Evolutionary conservation across 1,284 basidiomycete species (phyloP).

Genomic region (Leccinum subrobustum): DNA sequence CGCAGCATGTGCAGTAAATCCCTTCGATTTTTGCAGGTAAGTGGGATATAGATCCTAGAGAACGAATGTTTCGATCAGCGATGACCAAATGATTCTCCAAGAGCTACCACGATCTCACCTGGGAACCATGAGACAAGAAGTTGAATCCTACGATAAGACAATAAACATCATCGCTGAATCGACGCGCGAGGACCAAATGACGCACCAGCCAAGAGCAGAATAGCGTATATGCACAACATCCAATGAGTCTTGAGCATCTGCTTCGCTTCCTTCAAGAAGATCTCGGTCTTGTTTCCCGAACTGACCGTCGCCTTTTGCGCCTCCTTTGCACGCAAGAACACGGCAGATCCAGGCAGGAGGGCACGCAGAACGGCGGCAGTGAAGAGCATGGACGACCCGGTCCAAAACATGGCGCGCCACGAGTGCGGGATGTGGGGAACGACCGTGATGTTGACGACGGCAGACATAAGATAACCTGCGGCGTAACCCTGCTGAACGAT

Average conservation of each 20-base stretch:
- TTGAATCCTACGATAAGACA: slow-evolving; percentile 67
- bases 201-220: slow-evolving; percentile 76
- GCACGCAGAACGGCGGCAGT: slow-evolving; percentile 72
- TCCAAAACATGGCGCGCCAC: slow-evolving; percentile 73
- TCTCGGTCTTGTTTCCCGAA: slow-evolving; percentile 56
- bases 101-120: slow-evolving; percentile 35
- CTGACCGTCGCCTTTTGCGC: slow-evolving; percentile 41
- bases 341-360: slow-evolving; percentile 77
- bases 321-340: slow-evolving; percentile 67
- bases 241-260: slow-evolving; percentile 86
- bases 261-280: slow-evolving; percentile 72
- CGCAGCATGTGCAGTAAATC: slow-evolving; percentile 56
- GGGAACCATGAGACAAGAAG: slow-evolving; percentile 89
- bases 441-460: slow-evolving; percentile 74
- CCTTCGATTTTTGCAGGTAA: slow-evolving; percentile 67
- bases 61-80: slow-evolving; percentile 6
- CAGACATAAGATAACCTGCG: slow-evolving; percentile 58
- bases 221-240: slow-evolving; percentile 82
- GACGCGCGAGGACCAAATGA: slow-evolving; percentile 2
- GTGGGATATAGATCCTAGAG: slow-evolving; percentile 75
- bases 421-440: slow-evolving; percentile 51
- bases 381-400: slow-evolving; percentile 70
- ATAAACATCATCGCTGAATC: not conserved
- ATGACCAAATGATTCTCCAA: slow-evolving; percentile 56
- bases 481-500: slow-evolving; percentile 86